Conservation (phyloP, 2,329 filamentous ascomycete species). For the Colletotrichum siamense region DNA sequence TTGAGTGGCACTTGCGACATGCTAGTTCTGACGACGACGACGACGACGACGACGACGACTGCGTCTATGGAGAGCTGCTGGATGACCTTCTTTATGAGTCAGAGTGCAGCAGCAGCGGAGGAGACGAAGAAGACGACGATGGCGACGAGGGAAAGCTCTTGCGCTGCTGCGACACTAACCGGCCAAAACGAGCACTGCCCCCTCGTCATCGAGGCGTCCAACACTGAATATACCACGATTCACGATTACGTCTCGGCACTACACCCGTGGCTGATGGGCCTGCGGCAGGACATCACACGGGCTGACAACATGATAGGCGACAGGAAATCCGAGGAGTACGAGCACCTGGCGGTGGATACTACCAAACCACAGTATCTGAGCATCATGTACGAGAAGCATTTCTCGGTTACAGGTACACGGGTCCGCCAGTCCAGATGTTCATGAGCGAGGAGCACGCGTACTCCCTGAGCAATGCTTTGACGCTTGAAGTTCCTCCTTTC, state of each 20-base stretch:
- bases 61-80: not conserved
- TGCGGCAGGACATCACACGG: not conserved
- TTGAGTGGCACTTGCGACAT: not conserved
- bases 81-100: not conserved
- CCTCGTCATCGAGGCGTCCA: not conserved
- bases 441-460: not conserved
- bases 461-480: not conserved
- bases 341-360: not conserved
- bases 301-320: not conserved
- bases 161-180: not conserved
- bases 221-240: not conserved
- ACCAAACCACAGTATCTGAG: not conserved
- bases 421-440: not conserved
- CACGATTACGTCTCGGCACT: not conserved
- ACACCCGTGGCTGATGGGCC: not conserved
- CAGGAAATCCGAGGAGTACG: not conserved
- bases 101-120: not conserved
- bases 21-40: not conserved
- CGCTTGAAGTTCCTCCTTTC: not conserved
- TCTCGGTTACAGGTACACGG: not conserved
- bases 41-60: not conserved
- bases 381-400: not conserved
- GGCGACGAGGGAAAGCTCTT: not conserved
- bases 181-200: not conserved
- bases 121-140: not conserved